Percentiles rank a stretch among this genome's conserved stretches.
phyloP scores from a whole-genome alignment of 1,284 basidiomycete genomes.

The Ganoderma boninense region DNA sequence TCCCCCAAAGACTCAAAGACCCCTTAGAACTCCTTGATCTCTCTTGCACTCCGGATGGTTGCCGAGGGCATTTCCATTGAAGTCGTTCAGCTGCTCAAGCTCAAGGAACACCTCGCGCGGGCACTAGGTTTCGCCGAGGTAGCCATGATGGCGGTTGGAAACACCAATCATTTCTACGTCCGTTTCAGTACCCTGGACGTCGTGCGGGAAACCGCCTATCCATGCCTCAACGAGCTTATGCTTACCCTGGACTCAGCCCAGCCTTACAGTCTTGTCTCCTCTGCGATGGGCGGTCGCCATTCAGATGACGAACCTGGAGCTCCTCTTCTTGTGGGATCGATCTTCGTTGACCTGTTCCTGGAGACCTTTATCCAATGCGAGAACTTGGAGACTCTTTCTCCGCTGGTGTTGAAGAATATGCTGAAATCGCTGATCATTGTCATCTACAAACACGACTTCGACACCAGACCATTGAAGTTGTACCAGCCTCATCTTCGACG shows the following conservation, averaged over 20 bases:
- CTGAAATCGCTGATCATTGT: slow-evolving; percentile 69
- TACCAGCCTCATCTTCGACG: slow-evolving; percentile 59
- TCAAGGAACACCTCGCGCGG: slow-evolving; percentile 68
- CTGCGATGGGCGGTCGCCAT: slow-evolving; percentile 56
- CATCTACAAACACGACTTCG: slow-evolving; percentile 76
- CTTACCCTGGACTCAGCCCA: slow-evolving; percentile 65
- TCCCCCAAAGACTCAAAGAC: neutral
- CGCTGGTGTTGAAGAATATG: slow-evolving; percentile 61
- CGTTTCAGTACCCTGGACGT: slow-evolving; percentile 55
- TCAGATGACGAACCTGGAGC: slow-evolving; percentile 52
- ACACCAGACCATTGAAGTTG: slow-evolving; percentile 57
- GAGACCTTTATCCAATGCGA: slow-evolving; percentile 55
- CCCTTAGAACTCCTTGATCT: slow-evolving; percentile 61
- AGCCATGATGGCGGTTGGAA: slow-evolving; percentile 51
- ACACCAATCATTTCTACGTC: slow-evolving; percentile 59
- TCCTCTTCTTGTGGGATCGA: slow-evolving; percentile 62
- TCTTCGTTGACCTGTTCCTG: slow-evolving; percentile 67
- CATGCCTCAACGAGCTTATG: slow-evolving; percentile 66
- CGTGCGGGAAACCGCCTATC: slow-evolving; percentile 53
- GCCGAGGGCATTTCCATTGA: slow-evolving; percentile 66
- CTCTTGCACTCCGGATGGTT: slow-evolving; percentile 69
- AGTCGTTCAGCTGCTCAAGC: slow-evolving; percentile 57
- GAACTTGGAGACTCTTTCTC: slow-evolving; percentile 55
- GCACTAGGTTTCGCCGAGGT: slow-evolving; percentile 64
- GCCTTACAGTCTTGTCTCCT: slow-evolving; percentile 53